Conservation (phyloP, 1,284 basidiomycete species). For the Marasmius sp. region DNA sequence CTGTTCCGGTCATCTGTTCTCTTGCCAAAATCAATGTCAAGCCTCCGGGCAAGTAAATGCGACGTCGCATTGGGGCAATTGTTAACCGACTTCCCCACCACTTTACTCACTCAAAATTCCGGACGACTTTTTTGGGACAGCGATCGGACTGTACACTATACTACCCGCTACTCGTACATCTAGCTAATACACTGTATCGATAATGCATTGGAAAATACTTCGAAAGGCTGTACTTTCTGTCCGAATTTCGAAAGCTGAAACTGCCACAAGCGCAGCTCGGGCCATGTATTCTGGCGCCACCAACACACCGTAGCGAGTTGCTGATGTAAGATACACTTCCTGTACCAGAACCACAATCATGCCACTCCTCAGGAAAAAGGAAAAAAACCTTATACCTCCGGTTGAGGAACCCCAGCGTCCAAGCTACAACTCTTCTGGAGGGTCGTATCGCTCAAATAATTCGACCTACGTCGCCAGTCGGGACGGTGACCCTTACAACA, state of each 20-base stretch:
- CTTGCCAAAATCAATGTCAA: constrained; percentile 70
- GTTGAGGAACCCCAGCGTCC: constrained; percentile 32
- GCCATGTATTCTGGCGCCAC: no score
- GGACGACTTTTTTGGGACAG: background rate
- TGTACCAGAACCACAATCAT: constrained; percentile 36
- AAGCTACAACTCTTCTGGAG: constrained; percentile 34
- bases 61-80: no score
- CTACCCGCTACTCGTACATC: no score
- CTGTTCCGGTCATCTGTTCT: constrained; percentile 66
- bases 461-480: constrained; percentile 66
- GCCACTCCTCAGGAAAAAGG: constrained; percentile 78
- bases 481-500: constrained; percentile 58
- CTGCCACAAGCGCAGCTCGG: no score
- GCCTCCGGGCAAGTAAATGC: constrained; percentile 29
- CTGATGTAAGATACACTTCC: background rate
- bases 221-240: no score
- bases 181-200: constrained; percentile 3
- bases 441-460: constrained; percentile 52
- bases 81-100: no score
- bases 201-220: background rate
- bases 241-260: background rate
- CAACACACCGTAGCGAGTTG: no score
- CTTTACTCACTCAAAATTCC: no score
- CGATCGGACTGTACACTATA: background rate
- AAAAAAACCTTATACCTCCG: constrained; percentile 70